Conservation (phyloP, 108 stramenopile species). For the Seminavis robusta region DNA sequence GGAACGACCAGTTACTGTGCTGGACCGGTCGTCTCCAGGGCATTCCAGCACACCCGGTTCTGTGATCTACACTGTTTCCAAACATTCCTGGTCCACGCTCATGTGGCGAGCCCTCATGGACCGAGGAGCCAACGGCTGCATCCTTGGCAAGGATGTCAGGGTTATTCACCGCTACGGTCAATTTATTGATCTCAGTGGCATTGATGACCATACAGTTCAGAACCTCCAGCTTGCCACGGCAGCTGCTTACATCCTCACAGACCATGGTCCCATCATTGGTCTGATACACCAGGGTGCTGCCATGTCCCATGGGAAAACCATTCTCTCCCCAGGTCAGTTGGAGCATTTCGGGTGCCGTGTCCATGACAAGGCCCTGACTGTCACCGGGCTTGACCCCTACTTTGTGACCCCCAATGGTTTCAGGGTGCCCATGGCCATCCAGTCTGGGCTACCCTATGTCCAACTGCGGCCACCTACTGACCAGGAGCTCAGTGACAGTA, state of each 20-base stretch:
- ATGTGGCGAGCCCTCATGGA: constrained; percentile 30
- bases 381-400: too few species aligned
- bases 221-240: constrained; percentile 17
- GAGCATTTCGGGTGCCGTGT: constrained; percentile 8
- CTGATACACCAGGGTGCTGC: constrained; percentile 36
- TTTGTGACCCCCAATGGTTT: too few species aligned
- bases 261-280: constrained; percentile 14
- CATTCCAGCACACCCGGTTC: too few species aligned
- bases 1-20: too few species aligned
- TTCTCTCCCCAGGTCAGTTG: constrained; percentile 24
- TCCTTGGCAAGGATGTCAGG: constrained; percentile 16
- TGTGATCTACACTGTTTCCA: too few species aligned
- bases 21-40: too few species aligned
- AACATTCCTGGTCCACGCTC: too few species aligned
- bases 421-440: too few species aligned
- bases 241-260: constrained; percentile 6
- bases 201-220: constrained; percentile 24
- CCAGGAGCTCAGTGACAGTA: too few species aligned
- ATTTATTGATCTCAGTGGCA: constrained; percentile 17
- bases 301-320: constrained; percentile 11
- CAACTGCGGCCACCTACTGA: too few species aligned
- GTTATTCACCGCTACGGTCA: constrained; percentile 5
- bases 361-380: too few species aligned
- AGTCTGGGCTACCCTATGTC: too few species aligned
- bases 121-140: constrained; percentile 38